Conservation (phyloP, 2,329 filamentous ascomycete genomes). For the Phaeosphaeria sp. region DNA sequence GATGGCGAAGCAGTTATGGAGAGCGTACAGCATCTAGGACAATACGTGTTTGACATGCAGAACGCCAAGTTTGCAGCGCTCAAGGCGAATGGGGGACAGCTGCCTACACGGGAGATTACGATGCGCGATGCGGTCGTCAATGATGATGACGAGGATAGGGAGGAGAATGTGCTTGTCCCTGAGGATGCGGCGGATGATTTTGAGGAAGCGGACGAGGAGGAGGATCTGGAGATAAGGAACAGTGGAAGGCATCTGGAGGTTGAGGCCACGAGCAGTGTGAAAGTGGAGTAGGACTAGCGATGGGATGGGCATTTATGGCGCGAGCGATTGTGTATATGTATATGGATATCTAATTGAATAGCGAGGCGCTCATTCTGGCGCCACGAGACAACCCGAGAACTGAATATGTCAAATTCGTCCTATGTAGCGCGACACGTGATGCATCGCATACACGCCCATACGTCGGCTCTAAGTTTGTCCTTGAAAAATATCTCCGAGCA, state of each 20-base stretch:
- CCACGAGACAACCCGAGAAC: neutral
- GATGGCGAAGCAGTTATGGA: conserved; percentile 74
- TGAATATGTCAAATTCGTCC: neutral
- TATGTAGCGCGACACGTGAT: neutral
- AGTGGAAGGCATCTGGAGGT: conserved; percentile 4
- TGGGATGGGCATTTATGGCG: neutral
- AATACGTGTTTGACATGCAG: conserved; percentile 98
- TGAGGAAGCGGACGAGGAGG: conserved; percentile 10
- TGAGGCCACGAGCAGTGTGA: conserved; percentile 6
- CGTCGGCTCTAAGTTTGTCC: neutral
- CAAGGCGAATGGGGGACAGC: conserved; percentile 50
- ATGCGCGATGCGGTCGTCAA: conserved; percentile 43
- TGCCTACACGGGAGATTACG: conserved; percentile 44
- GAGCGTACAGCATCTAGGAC: conserved; percentile 88
- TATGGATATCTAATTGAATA: neutral
- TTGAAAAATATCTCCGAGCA: neutral
- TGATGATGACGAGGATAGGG: conserved; percentile 31
- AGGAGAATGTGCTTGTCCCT: conserved; percentile 38
- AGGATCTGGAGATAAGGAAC: conserved; percentile 3
- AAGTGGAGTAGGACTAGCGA: neutral
- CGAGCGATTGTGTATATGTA: neutral
- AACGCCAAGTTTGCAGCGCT: conserved; percentile 69
- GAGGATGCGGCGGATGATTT: conserved; percentile 12
- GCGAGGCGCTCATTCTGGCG: neutral
- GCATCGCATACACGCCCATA: neutral